Conservation (phyloP, 257 asterid species). For the Ophiorrhiza pumila region DNA sequence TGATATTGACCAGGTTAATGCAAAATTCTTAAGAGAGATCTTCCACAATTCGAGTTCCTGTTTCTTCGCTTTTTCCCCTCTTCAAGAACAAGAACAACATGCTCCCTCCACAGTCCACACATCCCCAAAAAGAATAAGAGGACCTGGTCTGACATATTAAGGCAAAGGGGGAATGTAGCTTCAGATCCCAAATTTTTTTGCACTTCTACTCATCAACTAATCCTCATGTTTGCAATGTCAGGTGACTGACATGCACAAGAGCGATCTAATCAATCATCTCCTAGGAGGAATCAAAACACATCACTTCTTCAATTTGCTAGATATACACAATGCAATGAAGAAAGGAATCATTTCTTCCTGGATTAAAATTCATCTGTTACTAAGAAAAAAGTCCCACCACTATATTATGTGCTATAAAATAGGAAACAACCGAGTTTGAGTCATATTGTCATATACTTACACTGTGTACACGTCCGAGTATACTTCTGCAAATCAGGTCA, state of each 20-base stretch:
- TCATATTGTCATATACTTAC: not conserved
- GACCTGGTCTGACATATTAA: too few relatives aligned
- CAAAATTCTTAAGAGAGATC: not conserved
- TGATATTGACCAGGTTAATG: conserved; percentile 13
- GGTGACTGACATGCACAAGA: not conserved
- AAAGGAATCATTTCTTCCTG: not conserved
- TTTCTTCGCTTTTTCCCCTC: not conserved
- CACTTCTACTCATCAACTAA: not conserved
- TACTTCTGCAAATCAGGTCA: not conserved
- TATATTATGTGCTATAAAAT: not conserved
- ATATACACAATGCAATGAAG: not conserved
- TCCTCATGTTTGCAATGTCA: not conserved
- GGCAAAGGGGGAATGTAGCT: conserved; percentile 8
- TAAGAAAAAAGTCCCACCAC: not conserved
- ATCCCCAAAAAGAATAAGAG: too few relatives aligned
- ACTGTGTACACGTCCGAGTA: not conserved
- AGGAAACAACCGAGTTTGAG: not conserved
- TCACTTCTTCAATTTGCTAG: not conserved
- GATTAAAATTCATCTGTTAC: not conserved
- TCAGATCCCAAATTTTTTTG: not conserved
- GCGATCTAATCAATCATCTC: not conserved
- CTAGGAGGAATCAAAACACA: not conserved
- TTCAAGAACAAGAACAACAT: too few relatives aligned
- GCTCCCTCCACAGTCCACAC: too few relatives aligned
- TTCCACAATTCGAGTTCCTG: not conserved